phyloP scores from a whole-genome alignment of 2,329 filamentous ascomycete genomes.

The Colletotrichum viniferum region DNA sequence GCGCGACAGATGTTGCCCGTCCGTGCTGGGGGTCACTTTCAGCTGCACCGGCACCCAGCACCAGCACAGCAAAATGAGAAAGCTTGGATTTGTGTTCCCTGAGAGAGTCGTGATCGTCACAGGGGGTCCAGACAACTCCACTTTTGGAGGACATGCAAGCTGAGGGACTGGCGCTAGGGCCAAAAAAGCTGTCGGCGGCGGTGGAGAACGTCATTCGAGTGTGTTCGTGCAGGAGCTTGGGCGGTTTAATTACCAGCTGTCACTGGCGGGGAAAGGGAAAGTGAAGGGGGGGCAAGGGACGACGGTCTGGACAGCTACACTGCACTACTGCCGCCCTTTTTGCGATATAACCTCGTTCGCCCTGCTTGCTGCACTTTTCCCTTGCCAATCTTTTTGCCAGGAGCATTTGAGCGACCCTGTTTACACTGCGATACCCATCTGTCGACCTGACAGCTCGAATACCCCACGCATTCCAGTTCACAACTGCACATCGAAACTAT shows the following conservation, averaged over 20 bases:
- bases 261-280: slow-evolving; percentile 9
- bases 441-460: background rate
- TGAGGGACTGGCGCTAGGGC: slow-evolving; percentile 3
- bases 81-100: background rate
- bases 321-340: background rate
- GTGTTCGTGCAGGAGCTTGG: slow-evolving; percentile 14
- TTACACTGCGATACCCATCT: background rate
- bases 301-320: background rate
- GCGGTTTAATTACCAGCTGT: slow-evolving; percentile 14
- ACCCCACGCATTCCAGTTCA: background rate
- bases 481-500: slow-evolving; percentile 32
- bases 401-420: background rate
- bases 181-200: background rate
- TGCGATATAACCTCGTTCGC: slow-evolving; percentile 2
- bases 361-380: background rate
- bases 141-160: slow-evolving; percentile 1
- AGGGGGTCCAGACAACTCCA: slow-evolving; percentile 9
- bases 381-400: background rate
- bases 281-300: background rate
- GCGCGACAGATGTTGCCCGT: background rate
- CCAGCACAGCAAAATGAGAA: background rate
- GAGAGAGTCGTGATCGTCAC: slow-evolving; percentile 14
- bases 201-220: slow-evolving; percentile 21
- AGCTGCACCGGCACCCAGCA: background rate
- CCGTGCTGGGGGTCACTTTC: background rate